Percentiles rank a stretch among this genome's conserved stretches.
Conservation (phyloP, 163 green algal species). For the Trebouxiophyceae sp. region DNA sequence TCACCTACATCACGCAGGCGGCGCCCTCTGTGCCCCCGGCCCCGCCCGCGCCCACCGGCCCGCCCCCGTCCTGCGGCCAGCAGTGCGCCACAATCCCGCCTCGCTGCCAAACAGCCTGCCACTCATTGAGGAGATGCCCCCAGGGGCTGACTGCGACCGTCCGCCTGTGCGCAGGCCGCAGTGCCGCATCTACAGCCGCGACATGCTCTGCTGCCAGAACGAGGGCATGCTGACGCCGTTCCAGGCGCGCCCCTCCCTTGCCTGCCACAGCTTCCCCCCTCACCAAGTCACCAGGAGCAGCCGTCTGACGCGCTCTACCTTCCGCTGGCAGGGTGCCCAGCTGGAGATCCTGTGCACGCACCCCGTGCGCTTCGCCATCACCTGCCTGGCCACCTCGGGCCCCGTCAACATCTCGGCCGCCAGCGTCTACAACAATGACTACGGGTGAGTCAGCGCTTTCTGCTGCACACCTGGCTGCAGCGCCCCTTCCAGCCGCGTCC, state of each 20-base stretch:
- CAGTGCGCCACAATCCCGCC: too few relatives aligned
- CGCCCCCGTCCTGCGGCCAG: not conserved
- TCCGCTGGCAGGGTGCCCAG: not conserved
- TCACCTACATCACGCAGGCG: not conserved
- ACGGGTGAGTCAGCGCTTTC: not conserved
- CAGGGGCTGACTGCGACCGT: too few relatives aligned
- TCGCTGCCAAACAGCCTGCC: too few relatives aligned
- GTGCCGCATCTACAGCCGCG: not conserved
- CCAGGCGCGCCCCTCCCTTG: not conserved
- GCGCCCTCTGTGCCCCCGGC: not conserved
- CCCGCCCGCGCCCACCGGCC: too few relatives aligned
- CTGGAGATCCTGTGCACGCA: not conserved
- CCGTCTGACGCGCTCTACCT: too few relatives aligned
- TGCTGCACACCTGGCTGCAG: too few relatives aligned
- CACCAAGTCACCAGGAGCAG: too few relatives aligned
- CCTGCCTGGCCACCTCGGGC: not conserved
- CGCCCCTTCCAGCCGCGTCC: too few relatives aligned
- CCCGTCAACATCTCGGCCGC: not conserved
- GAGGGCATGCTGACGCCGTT: not conserved
- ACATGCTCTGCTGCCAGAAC: constrained; percentile 1
- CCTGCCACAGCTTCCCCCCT: too few relatives aligned
- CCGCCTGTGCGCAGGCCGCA: not conserved
- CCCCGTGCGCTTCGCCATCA: not conserved
- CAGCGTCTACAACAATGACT: constrained; percentile 1
- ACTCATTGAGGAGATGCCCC: too few relatives aligned